Evolutionary conservation across 352 stramenopile species (phyloP).

Genomic region (Pythium brachiatum): DNA sequence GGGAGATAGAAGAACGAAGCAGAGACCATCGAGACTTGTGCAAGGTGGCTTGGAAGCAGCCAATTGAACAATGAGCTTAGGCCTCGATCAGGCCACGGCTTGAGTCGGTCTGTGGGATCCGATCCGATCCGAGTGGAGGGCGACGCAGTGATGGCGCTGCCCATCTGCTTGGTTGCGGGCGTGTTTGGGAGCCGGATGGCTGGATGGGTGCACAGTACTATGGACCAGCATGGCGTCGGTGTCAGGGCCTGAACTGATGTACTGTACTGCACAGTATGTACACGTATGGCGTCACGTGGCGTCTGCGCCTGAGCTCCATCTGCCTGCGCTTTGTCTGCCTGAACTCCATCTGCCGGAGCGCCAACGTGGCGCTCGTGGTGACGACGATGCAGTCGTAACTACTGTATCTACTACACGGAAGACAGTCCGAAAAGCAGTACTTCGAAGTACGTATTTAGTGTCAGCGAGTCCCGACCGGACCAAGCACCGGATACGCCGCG

Average conservation of each 20-base stretch:
- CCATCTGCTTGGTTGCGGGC: not conserved
- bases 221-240: not conserved
- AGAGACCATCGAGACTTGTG: not conserved
- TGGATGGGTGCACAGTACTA: not conserved
- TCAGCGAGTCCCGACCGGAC: too few relatives aligned
- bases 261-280: too few relatives aligned
- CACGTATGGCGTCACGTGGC: not conserved
- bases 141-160: not conserved
- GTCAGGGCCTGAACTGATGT: not conserved
- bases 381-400: too few relatives aligned
- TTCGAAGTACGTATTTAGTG: too few relatives aligned
- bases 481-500: too few relatives aligned
- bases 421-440: too few relatives aligned
- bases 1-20: not conserved
- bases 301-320: not conserved
- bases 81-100: too few relatives aligned
- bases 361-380: not conserved
- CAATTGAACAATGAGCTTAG: not conserved
- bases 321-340: not conserved
- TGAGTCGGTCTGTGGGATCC: too few relatives aligned
- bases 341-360: not conserved
- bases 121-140: too few relatives aligned
- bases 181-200: not conserved
- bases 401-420: too few relatives aligned
- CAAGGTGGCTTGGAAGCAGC: not conserved